Conservation (phyloP, 176 grass and related monocot species). For the Tuctoria greenei region DNA sequence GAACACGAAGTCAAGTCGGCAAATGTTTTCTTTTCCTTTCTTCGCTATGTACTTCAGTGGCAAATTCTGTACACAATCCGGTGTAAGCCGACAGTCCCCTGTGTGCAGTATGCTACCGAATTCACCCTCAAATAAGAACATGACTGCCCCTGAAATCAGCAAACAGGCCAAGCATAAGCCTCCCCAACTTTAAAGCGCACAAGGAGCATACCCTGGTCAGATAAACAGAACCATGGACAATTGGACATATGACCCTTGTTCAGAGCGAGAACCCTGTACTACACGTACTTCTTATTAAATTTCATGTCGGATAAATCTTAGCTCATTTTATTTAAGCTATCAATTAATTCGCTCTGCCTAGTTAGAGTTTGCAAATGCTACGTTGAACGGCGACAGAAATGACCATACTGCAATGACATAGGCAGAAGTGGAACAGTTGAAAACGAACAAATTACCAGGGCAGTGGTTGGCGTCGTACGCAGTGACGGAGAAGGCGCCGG, state of each 20-base stretch:
- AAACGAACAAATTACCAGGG: conserved; percentile 48
- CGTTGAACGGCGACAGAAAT: neutral
- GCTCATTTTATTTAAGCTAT: too few species aligned
- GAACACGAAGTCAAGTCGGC: conserved; percentile 65
- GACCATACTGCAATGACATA: neutral
- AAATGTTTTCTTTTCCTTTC: conserved; percentile 62
- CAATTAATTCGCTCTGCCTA: neutral
- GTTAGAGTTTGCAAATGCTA: neutral
- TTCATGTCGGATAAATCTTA: too few species aligned
- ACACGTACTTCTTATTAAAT: neutral
- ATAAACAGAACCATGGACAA: neutral
- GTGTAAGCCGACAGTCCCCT: conserved; percentile 69
- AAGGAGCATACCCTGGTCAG: neutral
- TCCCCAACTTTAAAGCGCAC: neutral
- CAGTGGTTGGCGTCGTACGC: conserved; percentile 79
- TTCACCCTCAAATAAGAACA: conserved; percentile 91
- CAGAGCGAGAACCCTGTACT: neutral
- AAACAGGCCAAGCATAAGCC: neutral
- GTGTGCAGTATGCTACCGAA: conserved; percentile 86
- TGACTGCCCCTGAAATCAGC: conserved; percentile 58
- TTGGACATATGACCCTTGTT: neutral
- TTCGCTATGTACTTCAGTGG: conserved; percentile 76
- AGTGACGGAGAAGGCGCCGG: conserved; percentile 58
- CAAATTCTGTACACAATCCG: conserved; percentile 71
- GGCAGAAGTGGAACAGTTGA: neutral